These are phyloP conservation scores for Xylariaceae sp. DNA, from an alignment of 2,329 filamentous ascomycete species.

Conservation along the genomic window DNA sequence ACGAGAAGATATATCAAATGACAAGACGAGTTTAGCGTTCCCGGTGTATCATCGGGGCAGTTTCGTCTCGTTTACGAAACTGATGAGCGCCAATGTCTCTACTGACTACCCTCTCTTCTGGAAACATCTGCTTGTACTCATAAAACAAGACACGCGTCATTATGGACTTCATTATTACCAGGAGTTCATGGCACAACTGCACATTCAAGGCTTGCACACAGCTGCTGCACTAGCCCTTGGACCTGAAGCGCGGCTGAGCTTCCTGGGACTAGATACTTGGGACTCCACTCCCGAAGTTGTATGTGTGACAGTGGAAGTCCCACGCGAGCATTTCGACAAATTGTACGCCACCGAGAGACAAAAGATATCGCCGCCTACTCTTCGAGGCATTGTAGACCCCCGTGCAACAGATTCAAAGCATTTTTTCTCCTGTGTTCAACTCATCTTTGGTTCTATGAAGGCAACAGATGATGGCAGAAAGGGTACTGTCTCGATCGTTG, in stretches of 20 bases:
- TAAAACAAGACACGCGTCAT: constrained; percentile 26
- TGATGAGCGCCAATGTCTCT: constrained; percentile 33
- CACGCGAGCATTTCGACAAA: constrained; percentile 13
- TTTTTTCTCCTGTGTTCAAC: constrained; percentile 39
- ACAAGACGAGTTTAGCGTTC: constrained; percentile 18
- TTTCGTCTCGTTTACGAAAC: constrained; percentile 39
- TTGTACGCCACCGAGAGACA: constrained; percentile 6
- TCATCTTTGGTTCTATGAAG: constrained; percentile 39
- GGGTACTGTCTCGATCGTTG: constrained; percentile 32
- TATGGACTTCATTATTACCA: constrained; percentile 29
- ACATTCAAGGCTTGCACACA: constrained; percentile 34
- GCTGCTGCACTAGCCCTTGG: constrained; percentile 31
- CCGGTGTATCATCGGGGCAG: constrained; percentile 38
- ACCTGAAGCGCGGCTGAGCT: constrained; percentile 16
- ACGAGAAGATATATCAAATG: constrained; percentile 7
- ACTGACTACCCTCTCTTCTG: constrained; percentile 36
- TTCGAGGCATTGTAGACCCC: constrained; percentile 13
- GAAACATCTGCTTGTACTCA: constrained; percentile 28
- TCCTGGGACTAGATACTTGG: constrained; percentile 37
- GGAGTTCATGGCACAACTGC: constrained; percentile 37
- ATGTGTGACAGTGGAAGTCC: constrained; percentile 20
- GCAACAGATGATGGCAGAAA: constrained; percentile 29
- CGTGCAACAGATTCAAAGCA: background rate
- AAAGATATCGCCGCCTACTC: constrained; percentile 12
- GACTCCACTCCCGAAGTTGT: constrained; percentile 32